Percentiles rank a stretch among this genome's conserved stretches.
Conservation (phyloP, 1,139 yeast species). For the Kodamaea derodonti region DNA sequence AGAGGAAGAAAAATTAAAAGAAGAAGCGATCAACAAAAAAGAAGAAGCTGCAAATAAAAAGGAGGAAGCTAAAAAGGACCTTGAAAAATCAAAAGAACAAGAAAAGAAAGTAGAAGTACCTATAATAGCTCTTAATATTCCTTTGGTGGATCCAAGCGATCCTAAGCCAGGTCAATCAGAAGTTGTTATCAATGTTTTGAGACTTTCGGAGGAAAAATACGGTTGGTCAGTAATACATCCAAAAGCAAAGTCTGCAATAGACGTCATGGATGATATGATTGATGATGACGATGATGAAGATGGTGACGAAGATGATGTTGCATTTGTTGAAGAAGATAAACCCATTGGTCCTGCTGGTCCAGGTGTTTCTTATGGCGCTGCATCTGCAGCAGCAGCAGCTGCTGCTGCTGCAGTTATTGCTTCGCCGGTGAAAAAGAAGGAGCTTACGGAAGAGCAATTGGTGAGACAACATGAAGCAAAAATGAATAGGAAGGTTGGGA, state of each 20-base stretch:
- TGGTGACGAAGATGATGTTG: slow-evolving; percentile 43
- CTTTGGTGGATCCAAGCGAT: slow-evolving; percentile 45
- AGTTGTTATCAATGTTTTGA: slow-evolving; percentile 73
- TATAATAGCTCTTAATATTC: slow-evolving; percentile 58
- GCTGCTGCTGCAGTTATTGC: slow-evolving; percentile 2
- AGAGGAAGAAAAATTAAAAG: slow-evolving; percentile 11
- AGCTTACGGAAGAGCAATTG: slow-evolving; percentile 45
- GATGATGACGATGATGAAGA: slow-evolving; percentile 60
- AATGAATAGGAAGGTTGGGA: slow-evolving; percentile 72
- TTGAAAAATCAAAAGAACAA: slow-evolving; percentile 16
- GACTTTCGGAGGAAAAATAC: slow-evolving; percentile 80
- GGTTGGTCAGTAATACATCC: slow-evolving; percentile 78
- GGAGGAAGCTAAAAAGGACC: slow-evolving; percentile 12
- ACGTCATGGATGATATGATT: slow-evolving; percentile 57
- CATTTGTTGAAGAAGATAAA: slow-evolving; percentile 38
- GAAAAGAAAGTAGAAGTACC: slow-evolving; percentile 25
- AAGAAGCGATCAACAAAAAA: slow-evolving; percentile 3
- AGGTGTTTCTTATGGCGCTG: slow-evolving; percentile 1
- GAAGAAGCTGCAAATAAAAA: slow-evolving; percentile 8
- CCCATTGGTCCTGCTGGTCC: background rate
- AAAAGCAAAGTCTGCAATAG: slow-evolving; percentile 57
- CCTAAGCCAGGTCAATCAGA: slow-evolving; percentile 65
- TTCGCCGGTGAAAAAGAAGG: slow-evolving; percentile 24
- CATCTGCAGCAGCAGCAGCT: slow-evolving; percentile 2
- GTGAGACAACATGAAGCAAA: slow-evolving; percentile 41